Evolutionary conservation across 352 stramenopile species (phyloP).

Genomic region (Phytophthora capsici): DNA sequence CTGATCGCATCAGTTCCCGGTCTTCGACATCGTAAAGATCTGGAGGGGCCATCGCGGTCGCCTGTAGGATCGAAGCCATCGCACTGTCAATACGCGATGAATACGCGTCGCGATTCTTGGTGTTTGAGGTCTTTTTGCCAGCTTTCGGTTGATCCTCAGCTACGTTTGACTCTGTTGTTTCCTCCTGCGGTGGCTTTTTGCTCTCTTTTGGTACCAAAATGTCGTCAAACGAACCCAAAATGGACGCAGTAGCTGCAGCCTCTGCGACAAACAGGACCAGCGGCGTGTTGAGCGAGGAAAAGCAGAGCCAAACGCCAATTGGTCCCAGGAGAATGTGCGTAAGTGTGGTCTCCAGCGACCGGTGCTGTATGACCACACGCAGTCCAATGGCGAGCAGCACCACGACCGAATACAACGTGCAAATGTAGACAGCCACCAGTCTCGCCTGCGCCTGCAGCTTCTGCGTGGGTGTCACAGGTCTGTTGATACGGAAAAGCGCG

Average conservation of each 20-base stretch:
- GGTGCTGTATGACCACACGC: slow-evolving; percentile 72
- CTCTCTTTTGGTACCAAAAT: slow-evolving; percentile 49
- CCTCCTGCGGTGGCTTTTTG: slow-evolving; percentile 12
- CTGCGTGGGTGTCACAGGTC: slow-evolving; percentile 76
- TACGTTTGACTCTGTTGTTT: slow-evolving; percentile 1
- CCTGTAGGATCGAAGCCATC: slow-evolving; percentile 40
- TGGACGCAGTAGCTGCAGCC: slow-evolving; percentile 70
- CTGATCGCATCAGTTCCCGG: slow-evolving; percentile 77
- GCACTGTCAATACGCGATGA: slow-evolving; percentile 36
- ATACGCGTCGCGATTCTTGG: slow-evolving; percentile 1
- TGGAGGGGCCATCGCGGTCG: slow-evolving; percentile 30
- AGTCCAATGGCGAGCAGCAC: slow-evolving; percentile 72
- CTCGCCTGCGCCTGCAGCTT: slow-evolving; percentile 73
- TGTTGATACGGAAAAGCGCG: slow-evolving; percentile 76
- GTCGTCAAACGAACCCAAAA: slow-evolving; percentile 79
- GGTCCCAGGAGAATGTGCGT: slow-evolving; percentile 74
- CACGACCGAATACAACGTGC: slow-evolving; percentile 69
- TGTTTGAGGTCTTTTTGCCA: slow-evolving; percentile 4
- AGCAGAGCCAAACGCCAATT: slow-evolving; percentile 87
- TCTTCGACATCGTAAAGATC: slow-evolving; percentile 88
- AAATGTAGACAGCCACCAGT: slow-evolving; percentile 64
- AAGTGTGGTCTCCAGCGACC: slow-evolving; percentile 69
- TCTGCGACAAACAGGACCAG: slow-evolving; percentile 83
- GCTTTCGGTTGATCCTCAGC: neutral
- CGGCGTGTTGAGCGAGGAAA: slow-evolving; percentile 84